Evolutionary conservation across 306 rosid genomes (phyloP).

Genomic region (Prunus campanulata): DNA sequence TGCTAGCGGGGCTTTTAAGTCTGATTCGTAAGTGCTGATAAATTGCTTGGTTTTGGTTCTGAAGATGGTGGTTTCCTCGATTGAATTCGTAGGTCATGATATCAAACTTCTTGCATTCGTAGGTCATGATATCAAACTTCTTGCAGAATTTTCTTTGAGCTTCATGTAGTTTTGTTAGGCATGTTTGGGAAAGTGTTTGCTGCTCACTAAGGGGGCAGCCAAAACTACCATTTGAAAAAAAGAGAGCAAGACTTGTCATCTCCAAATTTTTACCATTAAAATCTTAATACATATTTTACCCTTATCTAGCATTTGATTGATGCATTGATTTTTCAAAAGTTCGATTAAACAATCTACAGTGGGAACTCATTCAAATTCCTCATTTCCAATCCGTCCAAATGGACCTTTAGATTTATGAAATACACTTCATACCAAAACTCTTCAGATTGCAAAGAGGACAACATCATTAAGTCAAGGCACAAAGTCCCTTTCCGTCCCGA

Average conservation of each 20-base stretch:
- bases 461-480: too few relatives aligned
- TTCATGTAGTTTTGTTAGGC: not conserved
- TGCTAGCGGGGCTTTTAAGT: not conserved
- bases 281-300: too few relatives aligned
- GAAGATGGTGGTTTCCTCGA: not conserved
- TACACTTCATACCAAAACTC: not conserved
- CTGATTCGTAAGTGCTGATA: not conserved
- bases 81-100: not conserved
- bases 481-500: too few relatives aligned
- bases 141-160: not conserved
- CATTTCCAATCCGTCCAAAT: too few relatives aligned
- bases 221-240: too few relatives aligned
- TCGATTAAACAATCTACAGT: too few relatives aligned
- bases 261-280: too few relatives aligned
- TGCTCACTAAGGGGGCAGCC: not conserved
- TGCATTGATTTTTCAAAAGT: too few relatives aligned
- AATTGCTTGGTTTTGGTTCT: not conserved
- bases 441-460: not conserved
- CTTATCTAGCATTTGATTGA: too few relatives aligned
- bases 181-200: not conserved
- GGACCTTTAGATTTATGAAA: not conserved
- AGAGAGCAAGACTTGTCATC: too few relatives aligned
- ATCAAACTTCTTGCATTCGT: not conserved
- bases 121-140: not conserved
- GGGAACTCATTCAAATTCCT: too few relatives aligned